These are phyloP conservation scores for Cydonia oblonga DNA, from an alignment of 331 rosid species.

Conservation along the genomic window DNA sequence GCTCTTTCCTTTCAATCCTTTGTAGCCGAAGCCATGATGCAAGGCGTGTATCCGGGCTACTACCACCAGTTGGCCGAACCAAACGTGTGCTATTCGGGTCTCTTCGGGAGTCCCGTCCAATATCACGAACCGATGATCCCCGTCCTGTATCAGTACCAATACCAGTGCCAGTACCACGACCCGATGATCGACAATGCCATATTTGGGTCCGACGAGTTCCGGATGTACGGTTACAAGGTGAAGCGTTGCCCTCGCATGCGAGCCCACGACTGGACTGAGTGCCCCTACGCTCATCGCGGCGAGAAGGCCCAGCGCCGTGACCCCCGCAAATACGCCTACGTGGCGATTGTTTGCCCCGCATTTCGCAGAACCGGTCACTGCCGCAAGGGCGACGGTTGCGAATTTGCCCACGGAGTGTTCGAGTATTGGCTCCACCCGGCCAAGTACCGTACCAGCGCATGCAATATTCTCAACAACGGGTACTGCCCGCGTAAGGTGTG, in stretches of 20 bases:
- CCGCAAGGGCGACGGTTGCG: slow-evolving; percentile 28
- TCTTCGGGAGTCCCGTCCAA: not conserved
- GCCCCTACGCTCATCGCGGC: slow-evolving; percentile 48
- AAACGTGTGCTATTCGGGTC: not conserved
- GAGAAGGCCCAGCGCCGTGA: slow-evolving; percentile 49
- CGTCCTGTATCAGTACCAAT: not conserved
- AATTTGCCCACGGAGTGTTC: slow-evolving; percentile 44
- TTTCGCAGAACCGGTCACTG: slow-evolving; percentile 29
- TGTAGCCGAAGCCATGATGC: not conserved
- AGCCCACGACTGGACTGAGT: slow-evolving; percentile 49
- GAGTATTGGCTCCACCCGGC: slow-evolving; percentile 56
- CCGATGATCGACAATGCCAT: not conserved
- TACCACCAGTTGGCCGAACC: not conserved
- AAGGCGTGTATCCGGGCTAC: slow-evolving; percentile 1
- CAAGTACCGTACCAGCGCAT: not conserved
- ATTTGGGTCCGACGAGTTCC: slow-evolving; percentile 27
- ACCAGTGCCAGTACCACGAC: not conserved
- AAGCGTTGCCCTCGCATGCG: slow-evolving; percentile 31
- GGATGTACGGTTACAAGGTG: slow-evolving; percentile 36
- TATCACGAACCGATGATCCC: not conserved
- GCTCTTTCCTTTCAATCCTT: not conserved
- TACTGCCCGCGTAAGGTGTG: slow-evolving; percentile 37
- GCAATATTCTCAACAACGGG: not conserved
- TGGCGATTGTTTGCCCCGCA: slow-evolving; percentile 27
- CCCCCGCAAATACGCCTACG: slow-evolving; percentile 23